These are phyloP conservation scores for Botryobasidium botryosum DNA, from an alignment of 768 basidiomycete genomes.

Conservation along the genomic window DNA sequence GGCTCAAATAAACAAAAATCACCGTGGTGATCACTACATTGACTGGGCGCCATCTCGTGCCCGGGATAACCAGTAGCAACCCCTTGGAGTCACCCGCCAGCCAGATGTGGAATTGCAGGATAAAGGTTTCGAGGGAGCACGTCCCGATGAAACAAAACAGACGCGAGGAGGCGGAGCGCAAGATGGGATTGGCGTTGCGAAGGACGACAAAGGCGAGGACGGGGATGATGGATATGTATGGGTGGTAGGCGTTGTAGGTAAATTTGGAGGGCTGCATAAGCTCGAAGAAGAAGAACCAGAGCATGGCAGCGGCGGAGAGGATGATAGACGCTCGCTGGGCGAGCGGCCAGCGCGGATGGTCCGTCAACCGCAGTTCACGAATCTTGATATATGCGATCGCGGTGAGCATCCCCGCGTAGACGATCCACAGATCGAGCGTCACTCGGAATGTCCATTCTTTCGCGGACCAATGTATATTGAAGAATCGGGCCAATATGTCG, in stretches of 20 bases:
- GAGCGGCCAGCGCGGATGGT: slow-evolving; percentile 48
- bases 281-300: slow-evolving; percentile 78
- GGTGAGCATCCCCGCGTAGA: slow-evolving; percentile 71
- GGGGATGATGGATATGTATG: slow-evolving; percentile 66
- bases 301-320: slow-evolving; percentile 34
- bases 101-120: slow-evolving; percentile 82
- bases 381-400: slow-evolving; percentile 59
- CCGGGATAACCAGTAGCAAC: slow-evolving; percentile 62
- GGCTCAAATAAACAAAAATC: slow-evolving; percentile 66
- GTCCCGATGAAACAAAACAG: slow-evolving; percentile 68
- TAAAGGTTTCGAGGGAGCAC: slow-evolving; percentile 83
- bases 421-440: slow-evolving; percentile 76
- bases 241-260: slow-evolving; percentile 74
- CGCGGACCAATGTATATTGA: slow-evolving; percentile 68
- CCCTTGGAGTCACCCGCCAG: slow-evolving; percentile 72
- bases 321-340: slow-evolving; percentile 31
- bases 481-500: slow-evolving; percentile 40
- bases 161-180: slow-evolving; percentile 52
- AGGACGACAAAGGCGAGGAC: slow-evolving; percentile 55
- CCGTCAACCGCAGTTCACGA: slow-evolving; percentile 52
- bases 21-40: slow-evolving; percentile 63
- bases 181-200: slow-evolving; percentile 53
- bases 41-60: slow-evolving; percentile 50
- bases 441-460: slow-evolving; percentile 81
- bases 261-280: slow-evolving; percentile 62